These are phyloP conservation scores for Ogataea nonfermentans DNA, from an alignment of 805 yeast genomes.

Conservation along the genomic window DNA sequence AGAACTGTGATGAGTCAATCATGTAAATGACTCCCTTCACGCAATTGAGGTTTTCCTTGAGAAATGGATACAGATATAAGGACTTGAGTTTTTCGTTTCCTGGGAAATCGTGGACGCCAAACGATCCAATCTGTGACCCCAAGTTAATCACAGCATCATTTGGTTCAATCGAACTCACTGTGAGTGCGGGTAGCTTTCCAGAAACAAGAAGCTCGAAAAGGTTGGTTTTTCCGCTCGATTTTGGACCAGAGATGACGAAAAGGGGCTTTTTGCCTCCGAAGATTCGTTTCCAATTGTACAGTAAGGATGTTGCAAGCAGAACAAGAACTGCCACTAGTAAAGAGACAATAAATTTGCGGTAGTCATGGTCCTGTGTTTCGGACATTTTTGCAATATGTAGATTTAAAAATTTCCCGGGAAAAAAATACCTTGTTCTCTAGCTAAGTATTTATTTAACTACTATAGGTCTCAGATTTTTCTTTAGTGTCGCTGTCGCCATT, in stretches of 20 bases:
- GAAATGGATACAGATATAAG: slow-evolving; percentile 47
- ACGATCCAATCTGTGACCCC: slow-evolving; percentile 33
- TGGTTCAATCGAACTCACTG: slow-evolving; percentile 35
- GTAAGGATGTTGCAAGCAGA: slow-evolving; percentile 18
- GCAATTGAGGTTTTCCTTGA: slow-evolving; percentile 41
- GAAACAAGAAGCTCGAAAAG: slow-evolving; percentile 18
- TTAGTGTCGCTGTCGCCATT: neutral
- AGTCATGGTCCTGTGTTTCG: slow-evolving; percentile 1
- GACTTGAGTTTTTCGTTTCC: slow-evolving; percentile 79
- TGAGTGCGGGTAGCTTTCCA: slow-evolving; percentile 16
- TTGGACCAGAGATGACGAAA: slow-evolving; percentile 20
- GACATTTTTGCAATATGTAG: slow-evolving; percentile 4
- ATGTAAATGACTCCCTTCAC: slow-evolving; percentile 71
- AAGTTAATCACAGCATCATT: slow-evolving; percentile 38
- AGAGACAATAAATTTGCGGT: slow-evolving; percentile 16
- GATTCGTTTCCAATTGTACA: slow-evolving; percentile 16
- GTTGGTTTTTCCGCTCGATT: slow-evolving; percentile 21
- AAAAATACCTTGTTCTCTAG: too few relatives aligned
- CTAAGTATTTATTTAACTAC: neutral
- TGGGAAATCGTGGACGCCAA: slow-evolving; percentile 74
- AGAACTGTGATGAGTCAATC: slow-evolving; percentile 68
- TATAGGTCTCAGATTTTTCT: neutral
- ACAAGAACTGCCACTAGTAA: slow-evolving; percentile 15
- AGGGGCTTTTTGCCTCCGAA: slow-evolving; percentile 12
- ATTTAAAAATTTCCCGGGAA: neutral